These are phyloP conservation scores for Telopea speciosissima DNA, from an alignment of 177 flowering plant genomes.

Conservation along the genomic window DNA sequence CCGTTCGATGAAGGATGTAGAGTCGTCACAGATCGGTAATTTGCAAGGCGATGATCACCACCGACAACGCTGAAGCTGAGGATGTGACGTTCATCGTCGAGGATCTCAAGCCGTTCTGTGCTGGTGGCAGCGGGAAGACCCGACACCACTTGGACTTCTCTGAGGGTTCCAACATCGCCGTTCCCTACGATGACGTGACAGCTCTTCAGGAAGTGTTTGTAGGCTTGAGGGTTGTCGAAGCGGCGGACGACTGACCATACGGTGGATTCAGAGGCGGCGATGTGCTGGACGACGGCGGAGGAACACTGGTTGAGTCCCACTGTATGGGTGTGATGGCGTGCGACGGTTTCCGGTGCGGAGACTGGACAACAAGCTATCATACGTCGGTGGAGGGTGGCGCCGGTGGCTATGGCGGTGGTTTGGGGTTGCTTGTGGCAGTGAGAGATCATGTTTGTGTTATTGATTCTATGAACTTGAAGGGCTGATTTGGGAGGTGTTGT, in stretches of 20 bases:
- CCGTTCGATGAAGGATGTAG: slow-evolving; percentile 41
- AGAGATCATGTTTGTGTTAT: slow-evolving; percentile 32
- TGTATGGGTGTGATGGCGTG: slow-evolving; percentile 43
- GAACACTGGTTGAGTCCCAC: slow-evolving; percentile 69
- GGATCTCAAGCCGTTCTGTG: slow-evolving; percentile 75
- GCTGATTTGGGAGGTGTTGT: slow-evolving; percentile 15
- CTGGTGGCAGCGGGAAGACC: slow-evolving; percentile 74
- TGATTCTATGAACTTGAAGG: slow-evolving; percentile 10
- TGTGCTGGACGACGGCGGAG: slow-evolving; percentile 54
- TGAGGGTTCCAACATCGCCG: slow-evolving; percentile 58
- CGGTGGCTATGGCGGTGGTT: slow-evolving; percentile 4
- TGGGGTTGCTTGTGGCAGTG: slow-evolving; percentile 14
- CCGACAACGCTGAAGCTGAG: slow-evolving; percentile 78
- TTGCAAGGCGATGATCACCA: slow-evolving; percentile 69
- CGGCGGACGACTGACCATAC: slow-evolving; percentile 84
- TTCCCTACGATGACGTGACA: slow-evolving; percentile 65
- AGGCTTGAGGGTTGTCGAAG: slow-evolving; percentile 77
- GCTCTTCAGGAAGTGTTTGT: slow-evolving; percentile 79
- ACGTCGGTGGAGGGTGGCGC: slow-evolving; percentile 1
- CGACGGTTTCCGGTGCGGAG: slow-evolving; percentile 32
- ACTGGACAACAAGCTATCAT: slow-evolving; percentile 5
- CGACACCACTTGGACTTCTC: slow-evolving; percentile 70
- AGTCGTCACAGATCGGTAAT: slow-evolving; percentile 56
- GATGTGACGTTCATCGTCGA: slow-evolving; percentile 75
- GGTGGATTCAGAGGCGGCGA: slow-evolving; percentile 51